Evolutionary conservation across 2,329 filamentous ascomycete genomes (phyloP).

Genomic region (Sporothrix humicola): DNA sequence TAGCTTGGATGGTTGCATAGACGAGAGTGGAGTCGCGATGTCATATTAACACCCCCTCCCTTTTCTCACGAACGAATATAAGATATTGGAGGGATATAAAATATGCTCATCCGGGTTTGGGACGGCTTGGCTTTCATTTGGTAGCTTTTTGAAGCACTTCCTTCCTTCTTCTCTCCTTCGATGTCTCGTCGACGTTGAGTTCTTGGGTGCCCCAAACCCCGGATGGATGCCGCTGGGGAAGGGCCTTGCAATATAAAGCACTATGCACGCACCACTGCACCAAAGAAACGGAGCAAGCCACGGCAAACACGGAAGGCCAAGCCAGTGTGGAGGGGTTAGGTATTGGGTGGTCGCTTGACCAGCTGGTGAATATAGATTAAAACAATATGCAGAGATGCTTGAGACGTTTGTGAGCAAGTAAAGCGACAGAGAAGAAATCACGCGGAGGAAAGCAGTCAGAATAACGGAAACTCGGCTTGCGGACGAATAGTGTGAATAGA

Average conservation of each 20-base stretch:
- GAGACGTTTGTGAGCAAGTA: not conserved
- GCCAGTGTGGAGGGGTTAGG: slow-evolving; percentile 25
- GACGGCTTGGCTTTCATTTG: slow-evolving; percentile 20
- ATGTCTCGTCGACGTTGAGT: not conserved
- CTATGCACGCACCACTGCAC: slow-evolving; percentile 26
- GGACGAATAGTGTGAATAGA: not conserved
- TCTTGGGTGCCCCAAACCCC: not conserved
- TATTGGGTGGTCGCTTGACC: slow-evolving; percentile 28
- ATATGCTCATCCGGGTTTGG: slow-evolving; percentile 23
- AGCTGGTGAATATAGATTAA: slow-evolving; percentile 22
- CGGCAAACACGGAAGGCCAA: slow-evolving; percentile 28
- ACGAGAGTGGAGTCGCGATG: not conserved
- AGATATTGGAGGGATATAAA: not conserved
- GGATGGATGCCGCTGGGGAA: not conserved
- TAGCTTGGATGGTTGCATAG: not conserved
- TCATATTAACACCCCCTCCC: not conserved
- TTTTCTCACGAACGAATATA: not conserved
- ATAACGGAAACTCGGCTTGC: slow-evolving; percentile 5
- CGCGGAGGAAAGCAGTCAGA: not conserved
- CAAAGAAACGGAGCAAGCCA: slow-evolving; percentile 8
- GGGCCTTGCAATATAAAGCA: slow-evolving; percentile 32
- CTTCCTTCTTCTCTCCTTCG: not conserved
- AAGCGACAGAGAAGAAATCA: not conserved
- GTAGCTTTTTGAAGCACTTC: not conserved
- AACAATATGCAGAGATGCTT: not conserved